Evolutionary conservation across 2,329 filamentous ascomycete genomes (phyloP), one percentile per base, ranked within the genome.

Genomic region (Aspergillus amoenus): DNA sequence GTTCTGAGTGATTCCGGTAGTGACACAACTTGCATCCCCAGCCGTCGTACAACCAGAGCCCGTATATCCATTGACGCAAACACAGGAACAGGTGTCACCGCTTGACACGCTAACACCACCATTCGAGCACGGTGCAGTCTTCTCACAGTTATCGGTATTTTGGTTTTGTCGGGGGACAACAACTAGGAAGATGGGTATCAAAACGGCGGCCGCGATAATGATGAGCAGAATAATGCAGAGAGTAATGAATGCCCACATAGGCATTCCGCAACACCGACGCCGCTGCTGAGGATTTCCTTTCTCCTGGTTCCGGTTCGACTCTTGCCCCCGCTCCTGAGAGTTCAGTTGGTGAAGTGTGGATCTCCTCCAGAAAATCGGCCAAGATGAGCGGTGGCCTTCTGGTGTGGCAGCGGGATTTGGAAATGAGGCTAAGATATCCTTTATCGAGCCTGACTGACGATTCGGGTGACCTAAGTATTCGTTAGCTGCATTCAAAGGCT

Each of bases 11-110:
- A 78, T 64, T 34, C 70, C 62, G 2, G 78, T 80, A 0, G 81
- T 85, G 6, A 82, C 81, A 66, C 87, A 90, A 46, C 75, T 76
- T 22, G 81, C 76, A 55, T 82, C 81, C 13, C 78, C 73, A 13
- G 74, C 63, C 4, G 73, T 75, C 2, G 75, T 79, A 68, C 88
- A 90, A 15, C 77, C 81, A 2, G 76, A 75, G 21, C 88, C 88
- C 0, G 89, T 93, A 71, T 93, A 97, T 1, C 93, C 91, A 66
- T 94, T 92, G 21, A 88, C 86, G 74, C 93, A 99, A 43, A 97
- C 85, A 71, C 93, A 99, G 12, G 88, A 88, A 75, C 93, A 97
- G 18, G 82, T 78, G 3, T 84, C 83, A 56, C 84, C 79, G 15
- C 82, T 84, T 18, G 91, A 74, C 15, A 93, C 83, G 55, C 87